Base-by-base conservation (phyloP, 352 stramenopile species). In the Globisporangium parvum region DNA sequence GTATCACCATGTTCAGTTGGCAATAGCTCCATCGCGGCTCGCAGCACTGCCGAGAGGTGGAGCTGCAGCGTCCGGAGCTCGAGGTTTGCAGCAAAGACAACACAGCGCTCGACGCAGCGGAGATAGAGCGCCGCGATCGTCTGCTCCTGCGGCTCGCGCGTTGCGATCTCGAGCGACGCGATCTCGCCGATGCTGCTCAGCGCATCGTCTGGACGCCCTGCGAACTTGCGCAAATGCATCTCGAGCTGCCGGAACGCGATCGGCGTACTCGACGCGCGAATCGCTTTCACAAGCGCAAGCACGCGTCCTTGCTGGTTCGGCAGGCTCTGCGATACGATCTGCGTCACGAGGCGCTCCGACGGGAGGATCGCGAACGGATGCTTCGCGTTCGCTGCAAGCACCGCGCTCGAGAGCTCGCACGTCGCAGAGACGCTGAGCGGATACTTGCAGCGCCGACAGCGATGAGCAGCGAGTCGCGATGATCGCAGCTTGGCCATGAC, bases 181-280 rank as follows among this genome's bases (percentile, higher is more conserved):
- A 91, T 79, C 28, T 89, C 79, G 11, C 55, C 40, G 28, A 87
- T 69, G 44, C 79, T 67, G 15, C 66, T 65, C 12, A 86, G 65
- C 1, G 83, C 83, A 31, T 91, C 80, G 48, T 91, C 78, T 0
- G 83, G 83, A 0, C 83, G 75, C 1, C 80, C 83, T 1, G 70
- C 79, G 58, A 85, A 91, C 23, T 72, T 62, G 18, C 80, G 80
- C 49, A 91, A 55, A 49, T 91, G 77, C 75, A 81, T 80, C 33
- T 93, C 77, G 31, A 93, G 57, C 55, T 91, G 80, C 2, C 79
- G 77, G 58, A 78, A 87, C 41, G 83, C 81, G 31, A 93, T 76
- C 1, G 77, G 75, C 14, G 80, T 87, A 2, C 54, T 67, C 20
- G 81, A 87, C n/a, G 59, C 55, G 21, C 53, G 53, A 17, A 91